Conservation (phyloP, 208 protist genomes). For the Acanthamoeba sp. region DNA sequence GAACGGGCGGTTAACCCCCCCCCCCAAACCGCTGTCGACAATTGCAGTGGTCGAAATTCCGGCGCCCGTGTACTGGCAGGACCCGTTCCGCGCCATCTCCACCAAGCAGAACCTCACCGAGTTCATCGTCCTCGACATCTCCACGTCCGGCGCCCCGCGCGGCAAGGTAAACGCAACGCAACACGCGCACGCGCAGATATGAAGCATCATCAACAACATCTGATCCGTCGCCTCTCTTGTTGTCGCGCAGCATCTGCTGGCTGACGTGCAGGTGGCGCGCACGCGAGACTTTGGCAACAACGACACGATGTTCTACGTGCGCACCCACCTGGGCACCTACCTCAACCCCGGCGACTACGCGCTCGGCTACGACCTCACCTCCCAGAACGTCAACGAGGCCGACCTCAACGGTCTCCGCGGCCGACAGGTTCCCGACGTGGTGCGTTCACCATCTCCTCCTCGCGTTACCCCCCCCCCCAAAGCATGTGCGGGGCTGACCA, state of each 20-base stretch:
- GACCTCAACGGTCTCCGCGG: slow-evolving; percentile 84
- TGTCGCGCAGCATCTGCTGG: slow-evolving; percentile 90
- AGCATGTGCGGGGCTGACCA: background rate
- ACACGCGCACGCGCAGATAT: slow-evolving; percentile 26
- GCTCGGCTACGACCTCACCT: slow-evolving; percentile 89
- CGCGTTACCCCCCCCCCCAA: too few species aligned
- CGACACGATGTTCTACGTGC: slow-evolving; percentile 93
- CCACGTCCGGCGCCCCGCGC: slow-evolving; percentile 80
- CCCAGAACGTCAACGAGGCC: slow-evolving; percentile 94
- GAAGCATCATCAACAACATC: background rate
- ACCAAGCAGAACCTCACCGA: slow-evolving; percentile 93
- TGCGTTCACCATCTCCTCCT: background rate
- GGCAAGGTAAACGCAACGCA: slow-evolving; percentile 75
- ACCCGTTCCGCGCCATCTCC: slow-evolving; percentile 93
- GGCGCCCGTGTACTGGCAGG: slow-evolving; percentile 94
- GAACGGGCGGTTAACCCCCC: background rate
- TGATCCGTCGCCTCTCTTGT: slow-evolving; percentile 43
- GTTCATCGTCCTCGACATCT: slow-evolving; percentile 97
- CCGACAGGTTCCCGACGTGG: slow-evolving; percentile 74
- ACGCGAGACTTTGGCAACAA: slow-evolving; percentile 96
- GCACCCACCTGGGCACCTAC: slow-evolving; percentile 95
- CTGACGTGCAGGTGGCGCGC: slow-evolving; percentile 96
- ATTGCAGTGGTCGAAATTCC: slow-evolving; percentile 92
- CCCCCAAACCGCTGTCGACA: background rate
- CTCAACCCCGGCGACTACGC: slow-evolving; percentile 94